Conservation (phyloP, 2,329 filamentous ascomycete species). For the Trichoderma sp. region DNA sequence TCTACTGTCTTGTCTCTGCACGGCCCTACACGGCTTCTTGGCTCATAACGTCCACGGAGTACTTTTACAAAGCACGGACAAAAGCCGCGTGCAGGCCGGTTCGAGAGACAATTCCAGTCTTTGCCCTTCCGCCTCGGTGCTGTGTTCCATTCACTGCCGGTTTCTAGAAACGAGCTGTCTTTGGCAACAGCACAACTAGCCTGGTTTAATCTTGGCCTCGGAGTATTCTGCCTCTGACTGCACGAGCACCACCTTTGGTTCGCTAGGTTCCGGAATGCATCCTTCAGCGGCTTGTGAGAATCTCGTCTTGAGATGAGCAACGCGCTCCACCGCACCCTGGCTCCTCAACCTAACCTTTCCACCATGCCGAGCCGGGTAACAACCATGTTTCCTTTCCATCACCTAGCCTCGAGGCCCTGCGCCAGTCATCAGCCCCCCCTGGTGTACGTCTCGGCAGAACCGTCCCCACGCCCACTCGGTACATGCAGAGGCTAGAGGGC, state of each 20-base stretch:
- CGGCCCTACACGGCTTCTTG: constrained; percentile 3
- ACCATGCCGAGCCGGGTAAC: constrained; percentile 23
- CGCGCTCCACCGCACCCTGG: constrained; percentile 19
- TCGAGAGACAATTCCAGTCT: background rate
- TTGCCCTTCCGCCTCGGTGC: background rate
- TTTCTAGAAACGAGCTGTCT: constrained; percentile 37
- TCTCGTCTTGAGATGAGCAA: constrained; percentile 17
- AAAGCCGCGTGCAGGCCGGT: background rate
- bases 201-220: constrained; percentile 25
- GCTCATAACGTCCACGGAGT: background rate
- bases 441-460: constrained; percentile 23
- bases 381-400: constrained; percentile 7
- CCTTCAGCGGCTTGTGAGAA: constrained; percentile 19
- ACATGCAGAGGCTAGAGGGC: constrained; percentile 14
- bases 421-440: constrained; percentile 21
- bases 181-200: constrained; percentile 22
- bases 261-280: constrained; percentile 20
- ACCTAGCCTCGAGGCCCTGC: constrained; percentile 18
- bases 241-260: constrained; percentile 15
- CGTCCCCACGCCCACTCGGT: constrained; percentile 23
- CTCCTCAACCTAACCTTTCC: constrained; percentile 11
- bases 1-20: background rate
- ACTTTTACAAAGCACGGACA: background rate
- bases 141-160: constrained; percentile 23
- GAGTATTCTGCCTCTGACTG: constrained; percentile 34